phyloP scores from a whole-genome alignment of 2,329 filamentous ascomycete species.

The Venturia effusa region DNA sequence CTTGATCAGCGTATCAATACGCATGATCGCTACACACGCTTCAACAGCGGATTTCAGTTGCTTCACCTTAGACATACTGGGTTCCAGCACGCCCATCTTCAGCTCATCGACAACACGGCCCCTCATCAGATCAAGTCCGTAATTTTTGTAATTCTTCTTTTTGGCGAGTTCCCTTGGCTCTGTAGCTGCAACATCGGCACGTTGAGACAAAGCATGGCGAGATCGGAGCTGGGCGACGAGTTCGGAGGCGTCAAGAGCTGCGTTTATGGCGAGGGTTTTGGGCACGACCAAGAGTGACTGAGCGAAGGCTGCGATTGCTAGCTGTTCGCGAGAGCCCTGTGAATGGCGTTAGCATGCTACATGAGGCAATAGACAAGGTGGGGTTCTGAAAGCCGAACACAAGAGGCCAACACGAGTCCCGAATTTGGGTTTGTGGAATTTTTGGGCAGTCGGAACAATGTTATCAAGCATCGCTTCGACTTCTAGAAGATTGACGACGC shows the following conservation, averaged over 20 bases:
- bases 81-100: slow-evolving; percentile 91
- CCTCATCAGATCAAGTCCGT: slow-evolving; percentile 80
- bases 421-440: too few species aligned
- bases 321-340: slow-evolving; percentile 81
- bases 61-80: slow-evolving; percentile 95
- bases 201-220: slow-evolving; percentile 86
- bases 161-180: slow-evolving; percentile 83
- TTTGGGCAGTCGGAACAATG: too few species aligned
- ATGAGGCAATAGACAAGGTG: neutral
- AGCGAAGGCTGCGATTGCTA: slow-evolving; percentile 95
- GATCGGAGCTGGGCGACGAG: slow-evolving; percentile 92
- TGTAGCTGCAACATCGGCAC: slow-evolving; percentile 63
- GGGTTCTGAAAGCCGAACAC: neutral
- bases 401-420: too few species aligned
- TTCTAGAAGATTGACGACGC: neutral
- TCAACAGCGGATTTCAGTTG: slow-evolving; percentile 98
- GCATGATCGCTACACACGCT: slow-evolving; percentile 97
- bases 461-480: neutral
- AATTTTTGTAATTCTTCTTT: slow-evolving; percentile 98
- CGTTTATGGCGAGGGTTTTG: slow-evolving; percentile 93
- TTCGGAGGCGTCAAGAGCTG: slow-evolving; percentile 91
- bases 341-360: slow-evolving; percentile 19
- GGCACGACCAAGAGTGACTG: slow-evolving; percentile 89
- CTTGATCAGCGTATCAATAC: slow-evolving; percentile 97
- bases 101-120: slow-evolving; percentile 88